A percentile compares a stretch with the other conserved stretches of the same genome.
These are phyloP conservation scores for Sordariomycetes sp. DNA, from an alignment of 2,329 filamentous ascomycete genomes.

Conservation along the genomic window DNA sequence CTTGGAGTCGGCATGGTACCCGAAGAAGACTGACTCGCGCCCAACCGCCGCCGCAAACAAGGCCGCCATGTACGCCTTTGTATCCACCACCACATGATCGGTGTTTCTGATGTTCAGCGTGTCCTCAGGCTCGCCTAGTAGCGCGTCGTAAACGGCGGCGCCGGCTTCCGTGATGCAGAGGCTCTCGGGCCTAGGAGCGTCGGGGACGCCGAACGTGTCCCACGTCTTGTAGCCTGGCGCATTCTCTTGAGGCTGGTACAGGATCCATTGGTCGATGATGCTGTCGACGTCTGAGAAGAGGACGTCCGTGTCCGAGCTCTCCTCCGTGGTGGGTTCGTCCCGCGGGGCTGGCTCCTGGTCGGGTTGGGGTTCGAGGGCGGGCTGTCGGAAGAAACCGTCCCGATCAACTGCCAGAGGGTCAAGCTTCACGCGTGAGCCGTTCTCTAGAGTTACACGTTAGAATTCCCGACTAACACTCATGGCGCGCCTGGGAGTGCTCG, in stretches of 20 bases:
- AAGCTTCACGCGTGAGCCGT: slow-evolving; percentile 1
- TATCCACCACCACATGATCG: slow-evolving; percentile 28
- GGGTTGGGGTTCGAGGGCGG: slow-evolving; percentile 7
- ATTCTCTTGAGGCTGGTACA: slow-evolving; percentile 16
- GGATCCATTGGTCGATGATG: slow-evolving; percentile 33
- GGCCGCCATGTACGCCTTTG: slow-evolving; percentile 36
- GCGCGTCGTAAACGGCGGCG: slow-evolving; percentile 50
- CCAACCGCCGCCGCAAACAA: slow-evolving; percentile 57
- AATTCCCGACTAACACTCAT: not conserved
- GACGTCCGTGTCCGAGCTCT: slow-evolving; percentile 7
- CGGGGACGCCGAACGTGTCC: slow-evolving; percentile 45
- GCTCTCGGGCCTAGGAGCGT: slow-evolving; percentile 26
- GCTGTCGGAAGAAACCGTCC: slow-evolving; percentile 30
- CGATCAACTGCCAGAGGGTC: slow-evolving; percentile 1
- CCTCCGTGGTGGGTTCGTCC: not conserved
- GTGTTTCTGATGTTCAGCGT: slow-evolving; percentile 22
- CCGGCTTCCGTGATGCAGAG: slow-evolving; percentile 58
- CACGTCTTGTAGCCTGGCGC: slow-evolving; percentile 46
- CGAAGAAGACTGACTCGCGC: slow-evolving; percentile 58
- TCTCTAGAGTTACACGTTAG: not conserved
- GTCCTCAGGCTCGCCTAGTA: slow-evolving; percentile 29
- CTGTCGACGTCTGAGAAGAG: slow-evolving; percentile 9
- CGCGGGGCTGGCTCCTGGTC: not conserved
- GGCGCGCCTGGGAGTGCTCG: not conserved
- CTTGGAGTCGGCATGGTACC: slow-evolving; percentile 36